A percentile compares a stretch with the other conserved stretches of the same genome.
These are phyloP conservation scores for Metschnikowia chrysomelidarum DNA, from an alignment of 805 yeast genomes.

Conservation along the genomic window DNA sequence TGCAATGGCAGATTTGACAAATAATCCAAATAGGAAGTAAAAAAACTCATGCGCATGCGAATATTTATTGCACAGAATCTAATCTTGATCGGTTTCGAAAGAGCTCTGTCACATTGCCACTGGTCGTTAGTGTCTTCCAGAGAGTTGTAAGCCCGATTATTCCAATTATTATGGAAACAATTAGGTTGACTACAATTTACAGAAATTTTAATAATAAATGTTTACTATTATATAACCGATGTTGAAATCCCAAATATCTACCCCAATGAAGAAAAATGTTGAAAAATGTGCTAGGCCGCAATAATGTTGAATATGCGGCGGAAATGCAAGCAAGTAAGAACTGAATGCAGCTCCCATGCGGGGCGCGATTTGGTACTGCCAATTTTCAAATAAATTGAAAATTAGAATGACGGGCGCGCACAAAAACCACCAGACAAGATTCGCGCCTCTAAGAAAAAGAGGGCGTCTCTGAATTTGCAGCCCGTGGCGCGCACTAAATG, in stretches of 20 bases:
- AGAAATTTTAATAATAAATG: constrained; percentile 1
- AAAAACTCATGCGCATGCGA: too few relatives aligned
- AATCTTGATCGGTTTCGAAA: background rate
- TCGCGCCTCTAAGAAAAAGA: too few relatives aligned
- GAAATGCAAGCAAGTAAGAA: constrained; percentile 33
- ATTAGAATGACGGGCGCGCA: too few relatives aligned
- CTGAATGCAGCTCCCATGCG: constrained; percentile 27
- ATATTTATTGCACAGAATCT: background rate
- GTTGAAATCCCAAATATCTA: constrained; percentile 46
- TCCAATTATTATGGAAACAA: too few relatives aligned
- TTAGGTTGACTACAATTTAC: too few relatives aligned
- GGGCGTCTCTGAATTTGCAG: too few relatives aligned
- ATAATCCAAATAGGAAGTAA: too few relatives aligned
- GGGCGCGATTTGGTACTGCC: constrained; percentile 9
- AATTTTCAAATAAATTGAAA: constrained; percentile 25
- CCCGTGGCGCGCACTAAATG: too few relatives aligned
- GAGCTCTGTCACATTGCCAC: background rate
- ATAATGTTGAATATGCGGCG: constrained; percentile 51
- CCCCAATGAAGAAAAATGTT: constrained; percentile 29
- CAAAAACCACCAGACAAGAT: too few relatives aligned
- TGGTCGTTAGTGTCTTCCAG: too few relatives aligned
- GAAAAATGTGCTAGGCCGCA: constrained; percentile 34
- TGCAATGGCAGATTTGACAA: too few relatives aligned
- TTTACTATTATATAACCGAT: constrained; percentile 34
- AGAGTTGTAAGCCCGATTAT: too few relatives aligned